Percentiles rank a stretch among this genome's conserved stretches.
Evolutionary conservation across 1,139 yeast species (phyloP).

Genomic region (Candida buenavistaensis): DNA sequence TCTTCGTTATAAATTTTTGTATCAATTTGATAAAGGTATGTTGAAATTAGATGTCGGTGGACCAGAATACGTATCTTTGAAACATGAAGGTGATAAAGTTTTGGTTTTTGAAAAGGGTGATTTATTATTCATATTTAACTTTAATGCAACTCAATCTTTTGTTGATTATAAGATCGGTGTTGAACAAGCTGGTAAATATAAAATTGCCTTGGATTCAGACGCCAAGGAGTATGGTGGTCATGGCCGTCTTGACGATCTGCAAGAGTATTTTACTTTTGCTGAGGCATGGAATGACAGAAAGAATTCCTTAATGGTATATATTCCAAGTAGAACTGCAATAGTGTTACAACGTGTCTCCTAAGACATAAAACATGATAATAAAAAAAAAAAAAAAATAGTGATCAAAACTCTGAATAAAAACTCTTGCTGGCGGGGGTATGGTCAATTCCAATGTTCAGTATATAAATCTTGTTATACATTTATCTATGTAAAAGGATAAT

Average conservation of each 20-base stretch:
- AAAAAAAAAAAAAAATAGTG: too few relatives aligned
- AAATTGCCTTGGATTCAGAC: conserved; percentile 76
- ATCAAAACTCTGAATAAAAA: too few relatives aligned
- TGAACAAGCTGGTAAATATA: conserved; percentile 74
- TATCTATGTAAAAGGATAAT: too few relatives aligned
- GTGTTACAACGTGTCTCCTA: too few relatives aligned
- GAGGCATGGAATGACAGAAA: conserved; percentile 78
- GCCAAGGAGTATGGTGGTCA: conserved; percentile 78
- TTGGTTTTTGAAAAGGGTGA: conserved; percentile 88
- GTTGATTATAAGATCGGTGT: conserved; percentile 90
- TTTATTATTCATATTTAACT: conserved; percentile 79
- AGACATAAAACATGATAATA: too few relatives aligned
- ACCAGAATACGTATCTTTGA: conserved; percentile 85
- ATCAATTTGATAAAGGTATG: conserved; percentile 81
- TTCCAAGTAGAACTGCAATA: conserved; percentile 80
- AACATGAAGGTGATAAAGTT: conserved; percentile 85
- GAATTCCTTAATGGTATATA: conserved; percentile 77
- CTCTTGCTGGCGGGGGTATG: too few relatives aligned
- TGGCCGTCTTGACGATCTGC: conserved; percentile 57
- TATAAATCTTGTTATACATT: too few relatives aligned
- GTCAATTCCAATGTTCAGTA: too few relatives aligned
- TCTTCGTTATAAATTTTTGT: conserved; percentile 75
- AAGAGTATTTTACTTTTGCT: conserved; percentile 64
- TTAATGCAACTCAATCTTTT: conserved; percentile 81
- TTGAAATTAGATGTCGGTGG: conserved; percentile 81